Base-by-base conservation (phyloP, 179 eudicot species). In the Drosera spatulata region DNA sequence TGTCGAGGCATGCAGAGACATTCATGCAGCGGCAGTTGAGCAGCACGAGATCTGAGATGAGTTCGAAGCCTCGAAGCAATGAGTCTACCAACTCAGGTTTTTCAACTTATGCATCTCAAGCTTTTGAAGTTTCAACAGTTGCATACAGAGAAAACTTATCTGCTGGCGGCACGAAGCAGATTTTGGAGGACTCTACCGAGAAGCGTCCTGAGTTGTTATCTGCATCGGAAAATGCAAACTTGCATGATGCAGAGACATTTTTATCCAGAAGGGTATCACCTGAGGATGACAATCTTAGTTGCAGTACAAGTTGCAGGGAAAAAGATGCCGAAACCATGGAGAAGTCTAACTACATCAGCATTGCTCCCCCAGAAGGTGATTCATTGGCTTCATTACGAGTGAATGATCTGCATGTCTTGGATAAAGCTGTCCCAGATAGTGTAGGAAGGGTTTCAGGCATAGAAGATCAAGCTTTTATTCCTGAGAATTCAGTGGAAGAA, bases 11-110 rank as follows among this genome's bases (percentile, higher is more conserved):
- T 39, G 77, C 45, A 41, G 91, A 82, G 59, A 50, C 64, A n/a
- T 74, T 75, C 68, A 53, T 76, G 65, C 88, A 77, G 50, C 75
- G 88, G 60, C 96, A 85, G 58, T 59, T 72, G 52, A 87, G 90
- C 70, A 70, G 85, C 53, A 74, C 56, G 65, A 80, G 76, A 70
- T 73, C 81, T 52, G 97, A 90, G 39, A 69, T 68, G 38, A 71
- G 71, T 65, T 62, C 79, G 41, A 83, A 74, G 62, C 85, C 80
- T 69, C 85, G 69, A 51, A 83, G 85, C 68, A 75, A 84, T 3
- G 77, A 71, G 42, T 85, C 96, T 57, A 86, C 94, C 51, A 56
- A 84, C 38, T 86, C 99, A 67, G 95, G 85, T 61, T 67, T 78
- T 61, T 83, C 94, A 41, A 65, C 73, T 71, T 81, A 69, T 13